Evolutionary conservation across 805 yeast species (phyloP), one percentile per base, ranked within the genome.

Genomic region (Zygosaccharomyces gambellarensis): DNA sequence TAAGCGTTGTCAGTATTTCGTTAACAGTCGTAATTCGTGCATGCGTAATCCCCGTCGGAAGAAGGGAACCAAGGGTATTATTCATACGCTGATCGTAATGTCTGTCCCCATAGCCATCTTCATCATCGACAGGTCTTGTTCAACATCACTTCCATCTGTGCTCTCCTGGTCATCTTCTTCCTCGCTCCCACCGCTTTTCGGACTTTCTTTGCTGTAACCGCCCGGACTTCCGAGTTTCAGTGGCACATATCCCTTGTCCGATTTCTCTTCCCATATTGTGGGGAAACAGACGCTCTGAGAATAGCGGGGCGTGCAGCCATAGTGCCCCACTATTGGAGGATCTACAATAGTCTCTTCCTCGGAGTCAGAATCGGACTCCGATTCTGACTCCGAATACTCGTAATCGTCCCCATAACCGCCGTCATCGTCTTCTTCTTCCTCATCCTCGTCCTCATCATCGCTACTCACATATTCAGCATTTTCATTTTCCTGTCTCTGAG

Each of bases 111-210:
- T 14, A 14, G 19, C 3, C 38, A 45, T 31, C 3, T 47, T 45
- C 47, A 42, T 41, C 47, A 43, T 36, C 19, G 49, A 46, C 28
- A 48, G 48, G 19, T 50, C 52, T 21, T 51, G 52, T 28, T 54
- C 57, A 4, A 40, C 31, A 28, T 51, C 55, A 14, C 48, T 46
- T 21, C 22, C 38, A 17, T 34, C 30, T 43, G 28, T 23, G 32
- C 42, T 53, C 30, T 47, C 51, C 6, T 32, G 41, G 2, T 39
- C 48, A 27, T 43, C 47, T 14, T 51, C 53, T 34, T 47, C 49
- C 39, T 56, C 59, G 43, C 57, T 54, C 22, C 56, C 64, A 29
- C 56, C 63, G 29, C 54, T 53, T 14, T 60, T 62, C 49, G 56
- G 56, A 38, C 49, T 58, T 12, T 36, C 49, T 39, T 9, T 14